Evolutionary conservation across 1,284 basidiomycete species (phyloP).

Genomic region (Trametes sp.): DNA sequence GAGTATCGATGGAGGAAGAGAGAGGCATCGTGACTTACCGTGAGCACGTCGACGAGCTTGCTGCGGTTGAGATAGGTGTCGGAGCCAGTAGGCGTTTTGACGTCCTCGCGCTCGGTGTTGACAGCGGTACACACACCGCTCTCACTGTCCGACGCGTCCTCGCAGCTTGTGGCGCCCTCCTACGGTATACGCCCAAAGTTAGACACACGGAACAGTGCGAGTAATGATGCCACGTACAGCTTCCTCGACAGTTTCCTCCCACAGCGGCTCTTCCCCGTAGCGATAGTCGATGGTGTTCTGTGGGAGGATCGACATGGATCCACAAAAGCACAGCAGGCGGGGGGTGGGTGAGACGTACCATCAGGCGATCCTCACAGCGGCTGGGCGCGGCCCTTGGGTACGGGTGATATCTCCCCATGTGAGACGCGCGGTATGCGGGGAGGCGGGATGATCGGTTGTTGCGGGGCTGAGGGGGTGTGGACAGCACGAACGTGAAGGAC

Average conservation of each 20-base stretch:
- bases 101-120: background rate
- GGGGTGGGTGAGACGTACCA: constrained; percentile 40
- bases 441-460: constrained; percentile 28
- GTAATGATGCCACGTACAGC: constrained; percentile 2
- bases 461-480: constrained; percentile 4
- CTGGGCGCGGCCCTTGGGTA: constrained; percentile 25
- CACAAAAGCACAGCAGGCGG: background rate
- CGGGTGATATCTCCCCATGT: constrained; percentile 33
- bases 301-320: background rate
- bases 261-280: constrained; percentile 3
- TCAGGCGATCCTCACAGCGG: constrained; percentile 24
- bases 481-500: constrained; percentile 16
- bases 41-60: constrained; percentile 3
- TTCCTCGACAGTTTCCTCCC: constrained; percentile 5
- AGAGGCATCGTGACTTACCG: background rate
- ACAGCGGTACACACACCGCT: background rate
- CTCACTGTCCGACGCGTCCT: background rate
- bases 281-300: constrained; percentile 21
- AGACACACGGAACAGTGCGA: background rate
- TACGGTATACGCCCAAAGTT: background rate
- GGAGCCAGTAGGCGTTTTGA: background rate
- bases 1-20: background rate
- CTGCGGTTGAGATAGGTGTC: background rate
- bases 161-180: background rate
- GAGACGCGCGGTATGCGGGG: constrained; percentile 32